Percentiles rank a stretch among this genome's conserved stretches.
Evolutionary conservation across 2,329 filamentous ascomycete genomes (phyloP).

Genomic region (Sporothrix brunneoviolacea): DNA sequence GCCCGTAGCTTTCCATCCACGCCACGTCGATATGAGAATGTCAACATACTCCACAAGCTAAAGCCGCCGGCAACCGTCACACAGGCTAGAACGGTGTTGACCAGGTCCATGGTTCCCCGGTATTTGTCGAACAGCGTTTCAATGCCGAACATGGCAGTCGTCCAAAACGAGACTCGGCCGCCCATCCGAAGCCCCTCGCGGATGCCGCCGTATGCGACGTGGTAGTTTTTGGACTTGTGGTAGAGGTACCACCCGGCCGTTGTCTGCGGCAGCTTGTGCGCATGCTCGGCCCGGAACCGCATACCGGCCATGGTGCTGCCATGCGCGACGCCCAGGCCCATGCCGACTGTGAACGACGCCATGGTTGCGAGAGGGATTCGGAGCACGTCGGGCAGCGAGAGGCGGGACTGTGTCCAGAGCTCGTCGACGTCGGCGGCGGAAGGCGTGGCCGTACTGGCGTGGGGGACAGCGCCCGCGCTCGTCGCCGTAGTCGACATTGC

Average conservation of each 20-base stretch:
- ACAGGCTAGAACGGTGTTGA: constrained; percentile 76
- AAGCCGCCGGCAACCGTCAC: constrained; percentile 80
- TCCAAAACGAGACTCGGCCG: constrained; percentile 62
- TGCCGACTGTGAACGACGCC: constrained; percentile 61
- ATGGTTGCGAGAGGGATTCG: constrained; percentile 60
- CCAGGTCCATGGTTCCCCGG: constrained; percentile 62
- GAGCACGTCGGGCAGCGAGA: constrained; percentile 56
- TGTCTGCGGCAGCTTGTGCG: constrained; percentile 79
- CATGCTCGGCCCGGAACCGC: constrained; percentile 91
- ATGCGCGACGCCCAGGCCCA: constrained; percentile 63
- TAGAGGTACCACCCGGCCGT: constrained; percentile 95
- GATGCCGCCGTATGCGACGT: constrained; percentile 68
- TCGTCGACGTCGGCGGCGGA: constrained; percentile 19
- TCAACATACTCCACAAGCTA: constrained; percentile 74
- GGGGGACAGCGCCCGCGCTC: no score
- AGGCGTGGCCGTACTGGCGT: not conserved
- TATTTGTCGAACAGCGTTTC: constrained; percentile 81
- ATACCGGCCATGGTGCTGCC: constrained; percentile 69
- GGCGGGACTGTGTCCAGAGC: constrained; percentile 36
- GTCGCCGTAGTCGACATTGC: no score
- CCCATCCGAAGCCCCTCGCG: constrained; percentile 75
- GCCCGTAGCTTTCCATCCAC: not conserved
- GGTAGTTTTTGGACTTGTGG: constrained; percentile 96
- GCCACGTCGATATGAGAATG: no score
- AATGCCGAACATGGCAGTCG: constrained; percentile 67